phyloP scores from a whole-genome alignment of 140 eudicot species.

The Cichorium intybus region DNA sequence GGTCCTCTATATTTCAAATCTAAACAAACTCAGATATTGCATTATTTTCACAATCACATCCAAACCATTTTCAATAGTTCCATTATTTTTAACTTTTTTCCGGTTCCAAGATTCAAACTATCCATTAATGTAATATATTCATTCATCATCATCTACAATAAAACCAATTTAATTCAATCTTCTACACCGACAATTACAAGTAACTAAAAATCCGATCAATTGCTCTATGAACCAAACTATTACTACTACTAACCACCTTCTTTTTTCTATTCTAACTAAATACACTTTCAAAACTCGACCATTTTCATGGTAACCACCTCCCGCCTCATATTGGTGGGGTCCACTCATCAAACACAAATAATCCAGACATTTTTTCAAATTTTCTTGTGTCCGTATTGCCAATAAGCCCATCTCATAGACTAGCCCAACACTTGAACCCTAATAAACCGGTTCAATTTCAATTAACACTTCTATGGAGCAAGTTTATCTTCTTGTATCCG shows the following conservation, averaged over 20 bases:
- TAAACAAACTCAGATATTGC: too few relatives aligned
- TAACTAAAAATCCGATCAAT: neutral
- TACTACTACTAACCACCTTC: neutral
- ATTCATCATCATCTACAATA: neutral
- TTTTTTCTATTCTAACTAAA: constrained; percentile 17
- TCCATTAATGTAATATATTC: neutral
- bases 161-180: neutral
- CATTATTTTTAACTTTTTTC: too few relatives aligned
- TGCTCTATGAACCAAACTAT: constrained; percentile 1
- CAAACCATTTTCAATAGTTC: neutral
- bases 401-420: constrained; percentile 8
- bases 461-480: constrained; percentile 11
- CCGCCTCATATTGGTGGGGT: neutral
- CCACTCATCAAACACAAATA: neutral
- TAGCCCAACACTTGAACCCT: neutral
- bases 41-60: too few relatives aligned
- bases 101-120: neutral
- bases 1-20: too few relatives aligned
- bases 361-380: neutral
- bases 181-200: neutral
- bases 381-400: neutral
- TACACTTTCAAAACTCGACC: constrained; percentile 14
- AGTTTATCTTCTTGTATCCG: constrained; percentile 73
- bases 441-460: too few relatives aligned
- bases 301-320: constrained; percentile 8